phyloP scores from a whole-genome alignment of 108 stramenopile species.

The Halocafeteria seosinensis region DNA sequence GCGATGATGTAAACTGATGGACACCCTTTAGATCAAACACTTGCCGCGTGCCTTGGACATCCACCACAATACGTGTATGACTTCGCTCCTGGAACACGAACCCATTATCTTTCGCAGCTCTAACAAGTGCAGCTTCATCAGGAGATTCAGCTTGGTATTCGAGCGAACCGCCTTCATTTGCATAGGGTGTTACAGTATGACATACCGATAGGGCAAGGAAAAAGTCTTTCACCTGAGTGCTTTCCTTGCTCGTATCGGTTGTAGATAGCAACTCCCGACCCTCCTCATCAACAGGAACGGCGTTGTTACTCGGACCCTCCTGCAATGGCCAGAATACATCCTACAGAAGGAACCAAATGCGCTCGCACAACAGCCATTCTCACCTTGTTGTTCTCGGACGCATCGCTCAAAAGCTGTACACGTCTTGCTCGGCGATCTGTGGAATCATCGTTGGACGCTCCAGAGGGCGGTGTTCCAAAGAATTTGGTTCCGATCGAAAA shows the following conservation, averaged over 20 bases:
- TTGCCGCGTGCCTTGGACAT: neutral
- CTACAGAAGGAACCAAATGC: too few relatives aligned
- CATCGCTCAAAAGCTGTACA: too few relatives aligned
- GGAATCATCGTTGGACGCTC: too few relatives aligned
- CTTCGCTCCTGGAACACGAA: neutral
- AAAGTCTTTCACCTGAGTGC: slow-evolving; percentile 3
- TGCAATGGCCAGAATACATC: too few relatives aligned
- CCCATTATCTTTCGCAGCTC: neutral
- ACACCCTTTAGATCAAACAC: neutral
- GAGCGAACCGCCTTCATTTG: neutral
- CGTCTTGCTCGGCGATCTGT: too few relatives aligned
- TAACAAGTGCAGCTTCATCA: slow-evolving; percentile 9
- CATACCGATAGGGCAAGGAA: slow-evolving; percentile 48
- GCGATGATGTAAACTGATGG: slow-evolving; percentile 3
- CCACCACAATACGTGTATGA: neutral
- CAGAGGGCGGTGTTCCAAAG: slow-evolving; percentile 46
- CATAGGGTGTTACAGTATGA: slow-evolving; percentile 24
- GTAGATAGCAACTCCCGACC: too few relatives aligned
- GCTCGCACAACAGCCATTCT: too few relatives aligned
- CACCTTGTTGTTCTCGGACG: too few relatives aligned
- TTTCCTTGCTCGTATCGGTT: too few relatives aligned
- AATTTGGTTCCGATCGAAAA: slow-evolving; percentile 64
- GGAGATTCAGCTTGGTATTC: slow-evolving; percentile 30
- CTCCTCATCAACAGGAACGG: too few relatives aligned
- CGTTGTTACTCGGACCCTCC: too few relatives aligned